Percentiles rank a stretch among this genome's conserved stretches.
These are phyloP conservation scores for Cystobasidiaceae sp. DNA, from an alignment of 1,284 basidiomycete genomes.

Conservation along the genomic window DNA sequence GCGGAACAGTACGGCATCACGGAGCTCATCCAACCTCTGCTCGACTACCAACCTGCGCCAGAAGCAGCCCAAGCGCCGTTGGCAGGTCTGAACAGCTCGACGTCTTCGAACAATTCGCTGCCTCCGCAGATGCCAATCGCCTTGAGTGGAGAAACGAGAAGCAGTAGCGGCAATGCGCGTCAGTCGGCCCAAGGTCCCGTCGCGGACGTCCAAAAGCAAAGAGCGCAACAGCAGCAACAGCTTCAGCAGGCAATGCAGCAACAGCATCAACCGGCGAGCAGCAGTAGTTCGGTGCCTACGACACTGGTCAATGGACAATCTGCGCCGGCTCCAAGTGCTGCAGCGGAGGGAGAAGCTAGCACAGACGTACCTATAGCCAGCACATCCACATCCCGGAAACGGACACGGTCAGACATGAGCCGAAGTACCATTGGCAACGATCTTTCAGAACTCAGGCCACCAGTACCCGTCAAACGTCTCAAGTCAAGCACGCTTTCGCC, in stretches of 20 bases:
- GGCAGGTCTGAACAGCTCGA: constrained; percentile 8
- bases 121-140: not conserved
- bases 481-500: not conserved
- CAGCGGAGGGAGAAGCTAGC: not conserved
- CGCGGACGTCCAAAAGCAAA: constrained; percentile 5
- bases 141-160: not conserved
- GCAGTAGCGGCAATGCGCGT: not conserved
- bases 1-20: constrained; percentile 85
- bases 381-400: not conserved
- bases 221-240: constrained; percentile 10
- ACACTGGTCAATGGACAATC: constrained; percentile 4
- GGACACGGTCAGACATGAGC: constrained; percentile 11
- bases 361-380: not conserved
- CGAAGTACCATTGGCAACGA: constrained; percentile 7
- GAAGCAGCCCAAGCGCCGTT: constrained; percentile 40
- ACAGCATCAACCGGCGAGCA: not conserved
- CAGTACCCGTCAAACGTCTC: not conserved
- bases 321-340: not conserved
- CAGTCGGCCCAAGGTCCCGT: not conserved
- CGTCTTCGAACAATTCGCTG: not conserved
- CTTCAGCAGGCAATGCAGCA: constrained; percentile 3
- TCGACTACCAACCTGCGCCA: constrained; percentile 70
- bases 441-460: no score
- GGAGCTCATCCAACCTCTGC: constrained; percentile 74
- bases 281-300: not conserved